Base-by-base conservation (phyloP, 1,139 yeast genomes). In the Suhomyces terraborum region DNA sequence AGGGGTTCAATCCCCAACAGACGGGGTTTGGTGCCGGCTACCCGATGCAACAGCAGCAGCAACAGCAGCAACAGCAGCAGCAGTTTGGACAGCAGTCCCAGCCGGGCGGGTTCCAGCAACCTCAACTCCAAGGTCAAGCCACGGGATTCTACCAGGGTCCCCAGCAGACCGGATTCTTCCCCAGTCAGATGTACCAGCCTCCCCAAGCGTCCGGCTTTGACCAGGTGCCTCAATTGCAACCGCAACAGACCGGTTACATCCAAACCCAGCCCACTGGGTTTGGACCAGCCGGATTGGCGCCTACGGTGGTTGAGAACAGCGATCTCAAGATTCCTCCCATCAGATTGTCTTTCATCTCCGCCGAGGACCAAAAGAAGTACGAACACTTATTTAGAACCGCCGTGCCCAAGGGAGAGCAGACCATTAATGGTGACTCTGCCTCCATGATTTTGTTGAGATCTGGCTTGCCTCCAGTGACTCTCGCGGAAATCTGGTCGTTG, bases 401-500 rank as follows among this genome's bases (percentile, higher is more conserved):
- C 5, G 88, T 88, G 25, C 79, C 86, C n/a, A 69, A 75, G 26
- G 87, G 91, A 16, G 94, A 89, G 41, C 84, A 75, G 52, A 79
- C 96, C 6, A 77, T 89, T 43, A 71, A 79, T 27, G 95, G 95
- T 4, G 86, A 82, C 36, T 69, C 84, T 8, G 95, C 96, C 17
- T 79, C 93, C 53, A 80, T 80, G 45, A 84, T 93, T 44, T 72
- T 93, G 52, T 71, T 88, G 67, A 79, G 91, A 52, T 89, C 97
- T 0, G 87, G 88, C 4, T 73, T 93, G 44, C 69, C 79, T 27
- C 88, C 96, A 1, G 78, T 80, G 25, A 78, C 84, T 22, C 72
- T 93, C 54, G 95, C 95, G 2, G 88, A 84, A 51, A 84, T 93
- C 45, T 93, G 98, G 98, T 80, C 86, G 23, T 69, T 93, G 49